Evolutionary conservation across 176 grass and related monocot genomes (phyloP), one percentile per base, ranked within the genome.

Genomic region (Carex kokanica): DNA sequence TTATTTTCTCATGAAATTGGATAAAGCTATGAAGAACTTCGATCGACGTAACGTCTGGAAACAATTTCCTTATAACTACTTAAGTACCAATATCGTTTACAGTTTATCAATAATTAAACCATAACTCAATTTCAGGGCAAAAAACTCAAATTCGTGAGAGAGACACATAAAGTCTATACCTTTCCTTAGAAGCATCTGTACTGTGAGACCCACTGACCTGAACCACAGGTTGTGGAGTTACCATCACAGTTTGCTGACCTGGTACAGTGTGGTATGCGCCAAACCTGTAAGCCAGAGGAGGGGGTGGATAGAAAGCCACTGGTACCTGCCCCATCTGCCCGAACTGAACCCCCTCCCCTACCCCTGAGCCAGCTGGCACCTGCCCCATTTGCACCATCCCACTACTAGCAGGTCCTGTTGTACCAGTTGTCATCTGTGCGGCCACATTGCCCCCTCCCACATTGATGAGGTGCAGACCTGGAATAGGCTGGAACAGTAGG

Each of bases 281-380:
- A 51, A 82, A 89, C 85, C 85, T 90, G 87, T 89, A 91, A 64
- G 92, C 92, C 79, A 94, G 79, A 24, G 92, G 92, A 14, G 92
- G 92, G 2, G 92, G 92, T 31, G 92, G 92, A 75, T 94, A 94
- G 81, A 94, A 91, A 57, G 92, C 92, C 85, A 94, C 91, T 4
- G 79, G 79, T 12, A 86, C 89, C 92, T 6, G 92, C 87, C 17
- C 88, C 84, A 67, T 79, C 5, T 12, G 87, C 83, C 43, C 79
- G 62, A 61, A 20, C 12, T 67, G 89, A 86, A 60, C 16, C 61
- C 36, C 79, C 6, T 64, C 60, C 20, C 60, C 60, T 31, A 21
- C 60, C 40, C 60, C 79, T 27, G 79, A n/a, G 3, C 61, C 36
- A 43, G 15, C 58, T 3, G 79, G 79, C 43, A 82, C 38, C 60